Percentiles rank a stretch among this genome's conserved stretches.
These are phyloP conservation scores for Talaromyces stipitatus DNA, from an alignment of 495 filamentous ascomycete genomes.

Conservation along the genomic window DNA sequence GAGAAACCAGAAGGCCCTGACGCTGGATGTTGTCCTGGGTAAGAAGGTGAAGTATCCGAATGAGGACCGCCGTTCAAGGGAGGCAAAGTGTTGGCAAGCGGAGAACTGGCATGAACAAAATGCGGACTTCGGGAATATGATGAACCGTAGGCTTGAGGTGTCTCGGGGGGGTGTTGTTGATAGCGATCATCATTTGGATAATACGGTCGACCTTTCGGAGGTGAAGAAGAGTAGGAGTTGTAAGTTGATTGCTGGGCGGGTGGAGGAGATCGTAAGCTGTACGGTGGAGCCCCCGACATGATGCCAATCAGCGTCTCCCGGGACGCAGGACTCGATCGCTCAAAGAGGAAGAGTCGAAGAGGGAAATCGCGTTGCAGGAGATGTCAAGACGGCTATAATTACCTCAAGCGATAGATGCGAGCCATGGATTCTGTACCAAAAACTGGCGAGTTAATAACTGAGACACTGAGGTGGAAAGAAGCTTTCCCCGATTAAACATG, in stretches of 20 bases:
- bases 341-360: not conserved
- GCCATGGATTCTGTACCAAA: slow-evolving; percentile 4
- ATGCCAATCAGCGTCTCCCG: slow-evolving; percentile 29
- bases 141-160: slow-evolving; percentile 43
- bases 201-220: slow-evolving; percentile 41
- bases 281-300: slow-evolving; percentile 44
- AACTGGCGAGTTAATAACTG: not conserved
- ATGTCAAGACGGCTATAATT: not conserved
- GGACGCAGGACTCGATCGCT: not conserved
- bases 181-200: slow-evolving; percentile 55
- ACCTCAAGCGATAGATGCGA: slow-evolving; percentile 10
- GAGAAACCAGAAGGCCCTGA: slow-evolving; percentile 24
- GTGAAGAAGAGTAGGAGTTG: slow-evolving; percentile 29
- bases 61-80: slow-evolving; percentile 41
- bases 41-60: slow-evolving; percentile 37
- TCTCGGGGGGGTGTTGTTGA: slow-evolving; percentile 45
- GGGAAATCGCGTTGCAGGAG: not conserved
- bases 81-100: slow-evolving; percentile 40
- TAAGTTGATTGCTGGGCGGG: slow-evolving; percentile 32
- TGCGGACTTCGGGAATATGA: slow-evolving; percentile 47
- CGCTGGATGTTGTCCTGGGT: slow-evolving; percentile 30
- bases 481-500: not conserved
- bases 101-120: slow-evolving; percentile 45
- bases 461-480: not conserved
- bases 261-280: slow-evolving; percentile 37